Percentiles rank a stretch among this genome's conserved stretches.
These are phyloP conservation scores for Paralagenidium karlingii DNA, from an alignment of 352 stramenopile genomes.

Conservation along the genomic window DNA sequence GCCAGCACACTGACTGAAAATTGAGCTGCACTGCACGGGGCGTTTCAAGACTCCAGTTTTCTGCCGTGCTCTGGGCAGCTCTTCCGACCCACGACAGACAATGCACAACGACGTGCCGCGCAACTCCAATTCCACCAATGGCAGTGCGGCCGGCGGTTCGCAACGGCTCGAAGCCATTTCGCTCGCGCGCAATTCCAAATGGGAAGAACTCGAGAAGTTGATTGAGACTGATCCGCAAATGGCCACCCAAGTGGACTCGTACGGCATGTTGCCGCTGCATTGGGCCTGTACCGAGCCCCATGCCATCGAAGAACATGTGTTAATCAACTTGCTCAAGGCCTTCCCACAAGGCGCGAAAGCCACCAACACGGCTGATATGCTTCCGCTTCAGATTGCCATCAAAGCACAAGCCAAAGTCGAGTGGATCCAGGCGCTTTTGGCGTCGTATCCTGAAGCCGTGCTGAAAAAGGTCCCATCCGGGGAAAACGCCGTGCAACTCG, in stretches of 20 bases:
- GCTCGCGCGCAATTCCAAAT: constrained; percentile 68
- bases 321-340: constrained; percentile 70
- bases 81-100: too few species aligned
- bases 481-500: constrained; percentile 67
- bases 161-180: constrained; percentile 77
- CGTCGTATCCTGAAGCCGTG: constrained; percentile 70
- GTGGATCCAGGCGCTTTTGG: constrained; percentile 74
- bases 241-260: constrained; percentile 71
- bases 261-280: constrained; percentile 80
- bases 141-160: constrained; percentile 7
- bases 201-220: constrained; percentile 61
- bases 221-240: constrained; percentile 53
- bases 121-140: too few species aligned
- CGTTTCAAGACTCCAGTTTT: too few species aligned
- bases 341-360: constrained; percentile 48
- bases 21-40: too few species aligned
- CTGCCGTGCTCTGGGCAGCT: too few species aligned
- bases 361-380: constrained; percentile 71
- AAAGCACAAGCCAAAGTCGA: constrained; percentile 80
- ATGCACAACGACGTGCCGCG: too few species aligned
- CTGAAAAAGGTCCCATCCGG: constrained; percentile 57
- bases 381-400: constrained; percentile 81
- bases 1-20: too few species aligned
- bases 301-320: constrained; percentile 52
- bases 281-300: constrained; percentile 80